Base-by-base conservation (phyloP, 2,329 filamentous ascomycete genomes). In the Microsporum audouinii region DNA sequence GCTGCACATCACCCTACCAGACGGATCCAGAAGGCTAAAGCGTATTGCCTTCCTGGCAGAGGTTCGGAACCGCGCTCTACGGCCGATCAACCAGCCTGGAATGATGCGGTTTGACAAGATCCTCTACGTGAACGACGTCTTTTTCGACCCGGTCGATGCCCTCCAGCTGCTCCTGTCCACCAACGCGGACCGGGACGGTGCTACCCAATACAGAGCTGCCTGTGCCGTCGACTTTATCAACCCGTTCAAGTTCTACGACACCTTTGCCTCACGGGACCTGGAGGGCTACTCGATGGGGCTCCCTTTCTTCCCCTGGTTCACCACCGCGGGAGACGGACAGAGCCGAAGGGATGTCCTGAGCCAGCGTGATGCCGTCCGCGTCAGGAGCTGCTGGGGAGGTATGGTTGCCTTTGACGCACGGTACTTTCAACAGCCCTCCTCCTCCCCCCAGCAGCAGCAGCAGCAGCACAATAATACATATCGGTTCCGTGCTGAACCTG, bases 171-270 rank as follows among this genome's bases (percentile, higher is more conserved):
- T 91, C 6, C 88, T 79, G 67, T 82, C 82, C 1, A 85, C 83
- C 3, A 82, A 85, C 65, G 71, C 76, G 23, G 76, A 80, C 60
- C 70, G 75, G 5, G 72, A 79, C 34, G 86, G 85, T 8, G 71
- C 73, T 27, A 68, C 81, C 0, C 75, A 78, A 56, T 91, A 90
- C 68, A 81, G 86, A 8, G 84, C 87, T 2, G 86, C 85, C 1
- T 91, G 88, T 68, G 86, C 86, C 0, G 78, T 88, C n/a, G 88
- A 91, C 74, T 90, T 87, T 68, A 84, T 85, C 68, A 83, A 84
- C 64, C 83, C 86, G 0, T 84, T 89, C 73, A 85, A 88, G 64
- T 88, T 87, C 69, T 91, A 91, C 71, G 88, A 91, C 71, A 84
- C 86, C 0, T 90, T 87, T 72, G 88, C 88, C 1, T 86, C 84